Evolutionary conservation across 2,329 filamentous ascomycete species (phyloP).

Genomic region (Claviceps pazoutovae): DNA sequence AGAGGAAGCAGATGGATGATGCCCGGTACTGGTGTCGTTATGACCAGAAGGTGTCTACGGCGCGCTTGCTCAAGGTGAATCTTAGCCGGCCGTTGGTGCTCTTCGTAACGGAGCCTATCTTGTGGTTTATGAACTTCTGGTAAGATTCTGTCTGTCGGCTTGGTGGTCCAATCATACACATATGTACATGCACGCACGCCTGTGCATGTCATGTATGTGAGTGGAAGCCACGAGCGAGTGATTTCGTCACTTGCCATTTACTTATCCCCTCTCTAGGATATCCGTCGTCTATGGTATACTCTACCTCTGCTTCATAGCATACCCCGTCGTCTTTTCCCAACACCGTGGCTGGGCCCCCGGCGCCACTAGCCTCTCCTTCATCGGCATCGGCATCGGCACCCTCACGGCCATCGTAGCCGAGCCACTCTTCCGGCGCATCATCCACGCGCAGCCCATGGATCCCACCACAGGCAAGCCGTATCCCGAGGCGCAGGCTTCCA

Average conservation of each 20-base stretch:
- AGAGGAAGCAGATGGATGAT: slow-evolving; percentile 56
- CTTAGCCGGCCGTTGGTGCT: slow-evolving; percentile 66
- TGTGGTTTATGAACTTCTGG: slow-evolving; percentile 56
- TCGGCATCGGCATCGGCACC: slow-evolving; percentile 53
- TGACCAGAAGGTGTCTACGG: slow-evolving; percentile 54
- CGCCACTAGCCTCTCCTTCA: slow-evolving; percentile 62
- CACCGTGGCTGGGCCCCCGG: slow-evolving; percentile 64
- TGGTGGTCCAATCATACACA: too few relatives aligned
- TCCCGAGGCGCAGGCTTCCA: slow-evolving; percentile 68
- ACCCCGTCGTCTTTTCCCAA: slow-evolving; percentile 68
- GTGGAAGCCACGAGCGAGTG: too few relatives aligned
- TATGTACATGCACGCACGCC: too few relatives aligned
- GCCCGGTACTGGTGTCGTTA: slow-evolving; percentile 67
- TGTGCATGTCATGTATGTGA: too few relatives aligned
- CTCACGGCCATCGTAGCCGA: slow-evolving; percentile 48
- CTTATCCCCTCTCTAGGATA: slow-evolving; percentile 36
- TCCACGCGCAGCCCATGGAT: slow-evolving; percentile 63
- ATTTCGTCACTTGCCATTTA: too few relatives aligned
- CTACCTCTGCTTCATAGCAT: slow-evolving; percentile 82
- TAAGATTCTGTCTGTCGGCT: slow-evolving; percentile 18
- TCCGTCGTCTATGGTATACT: slow-evolving; percentile 77
- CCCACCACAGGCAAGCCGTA: slow-evolving; percentile 57
- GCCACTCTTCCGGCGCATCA: slow-evolving; percentile 61
- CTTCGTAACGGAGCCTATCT: slow-evolving; percentile 67
- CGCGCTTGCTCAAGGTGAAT: slow-evolving; percentile 57